Evolutionary conservation across 352 stramenopile species (phyloP).

Genomic region (Pythium grandisporangium): DNA sequence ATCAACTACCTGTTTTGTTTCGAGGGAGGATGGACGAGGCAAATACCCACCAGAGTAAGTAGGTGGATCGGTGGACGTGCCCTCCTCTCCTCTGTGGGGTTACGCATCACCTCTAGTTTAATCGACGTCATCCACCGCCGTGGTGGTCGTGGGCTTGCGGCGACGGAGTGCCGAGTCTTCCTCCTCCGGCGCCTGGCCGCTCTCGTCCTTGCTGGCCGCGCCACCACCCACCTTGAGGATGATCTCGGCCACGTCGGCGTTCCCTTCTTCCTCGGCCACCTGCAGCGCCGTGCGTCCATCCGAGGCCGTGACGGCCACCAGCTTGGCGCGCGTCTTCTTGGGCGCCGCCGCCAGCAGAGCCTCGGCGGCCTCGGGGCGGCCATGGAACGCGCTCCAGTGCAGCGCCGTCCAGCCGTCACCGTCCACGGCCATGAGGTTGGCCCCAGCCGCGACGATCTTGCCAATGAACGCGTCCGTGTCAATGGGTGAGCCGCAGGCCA

Average conservation of each 20-base stretch:
- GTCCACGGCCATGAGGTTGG: slow-evolving; percentile 51
- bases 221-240: slow-evolving; percentile 25
- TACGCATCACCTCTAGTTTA: too few relatives aligned
- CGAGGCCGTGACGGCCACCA: slow-evolving; percentile 40
- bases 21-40: too few relatives aligned
- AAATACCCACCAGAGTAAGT: too few relatives aligned
- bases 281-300: slow-evolving; percentile 59
- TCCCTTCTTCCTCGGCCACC: slow-evolving; percentile 61
- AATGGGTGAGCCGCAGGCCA: slow-evolving; percentile 67
- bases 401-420: slow-evolving; percentile 75
- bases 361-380: slow-evolving; percentile 55
- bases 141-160: slow-evolving; percentile 23
- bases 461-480: slow-evolving; percentile 78
- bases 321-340: slow-evolving; percentile 20
- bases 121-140: slow-evolving; percentile 70
- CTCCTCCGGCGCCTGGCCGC: too few relatives aligned
- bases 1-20: too few relatives aligned
- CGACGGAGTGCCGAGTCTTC: slow-evolving; percentile 37
- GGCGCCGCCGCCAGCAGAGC: slow-evolving; percentile 36
- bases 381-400: slow-evolving; percentile 81
- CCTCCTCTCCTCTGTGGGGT: too few relatives aligned
- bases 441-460: slow-evolving; percentile 44
- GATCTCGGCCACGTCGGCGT: slow-evolving; percentile 58
- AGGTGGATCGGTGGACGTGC: too few relatives aligned
- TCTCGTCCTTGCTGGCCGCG: slow-evolving; percentile 1